Conservation (phyloP, 164 flowering plant genomes). For the Piper longum region DNA sequence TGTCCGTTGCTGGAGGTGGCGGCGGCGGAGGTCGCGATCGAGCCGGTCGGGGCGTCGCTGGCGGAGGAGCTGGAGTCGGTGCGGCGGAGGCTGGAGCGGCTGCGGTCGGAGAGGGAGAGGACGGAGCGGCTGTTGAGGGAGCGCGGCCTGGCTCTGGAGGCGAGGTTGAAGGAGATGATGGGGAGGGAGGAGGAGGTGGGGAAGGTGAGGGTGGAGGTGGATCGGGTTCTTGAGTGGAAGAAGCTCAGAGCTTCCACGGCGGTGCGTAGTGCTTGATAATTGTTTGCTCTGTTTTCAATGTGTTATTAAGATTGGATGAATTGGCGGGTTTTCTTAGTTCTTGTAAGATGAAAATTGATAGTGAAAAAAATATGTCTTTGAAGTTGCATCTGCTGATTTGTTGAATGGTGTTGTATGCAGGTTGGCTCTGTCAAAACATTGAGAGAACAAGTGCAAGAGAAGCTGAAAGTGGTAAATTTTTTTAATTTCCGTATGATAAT, state of each 20-base stretch:
- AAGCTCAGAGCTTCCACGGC: constrained; percentile 28
- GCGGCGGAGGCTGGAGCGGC: constrained; percentile 40
- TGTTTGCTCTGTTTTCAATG: too few species aligned
- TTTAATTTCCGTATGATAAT: not conserved
- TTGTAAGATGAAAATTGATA: too few species aligned
- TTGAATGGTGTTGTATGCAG: not conserved
- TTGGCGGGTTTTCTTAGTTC: too few species aligned
- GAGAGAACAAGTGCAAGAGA: constrained; percentile 4
- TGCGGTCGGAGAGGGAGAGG: constrained; percentile 45
- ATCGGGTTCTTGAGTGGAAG: constrained; percentile 41
- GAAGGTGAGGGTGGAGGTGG: constrained; percentile 47
- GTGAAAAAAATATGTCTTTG: too few species aligned
- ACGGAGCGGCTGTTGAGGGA: constrained; percentile 50
- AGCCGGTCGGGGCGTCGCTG: constrained; percentile 39
- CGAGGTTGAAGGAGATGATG: constrained; percentile 28
- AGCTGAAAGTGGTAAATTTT: not conserved
- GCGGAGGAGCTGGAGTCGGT: constrained; percentile 66
- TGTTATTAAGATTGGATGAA: too few species aligned
- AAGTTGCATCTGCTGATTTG: too few species aligned
- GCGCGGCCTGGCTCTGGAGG: constrained; percentile 32
- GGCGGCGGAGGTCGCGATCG: constrained; percentile 3
- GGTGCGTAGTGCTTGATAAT: constrained; percentile 13
- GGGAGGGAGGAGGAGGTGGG: constrained; percentile 48
- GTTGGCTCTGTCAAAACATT: not conserved
- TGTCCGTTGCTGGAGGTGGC: not conserved